phyloP scores from a whole-genome alignment of 1,139 yeast species.

The Yamadazyma buinensis region DNA sequence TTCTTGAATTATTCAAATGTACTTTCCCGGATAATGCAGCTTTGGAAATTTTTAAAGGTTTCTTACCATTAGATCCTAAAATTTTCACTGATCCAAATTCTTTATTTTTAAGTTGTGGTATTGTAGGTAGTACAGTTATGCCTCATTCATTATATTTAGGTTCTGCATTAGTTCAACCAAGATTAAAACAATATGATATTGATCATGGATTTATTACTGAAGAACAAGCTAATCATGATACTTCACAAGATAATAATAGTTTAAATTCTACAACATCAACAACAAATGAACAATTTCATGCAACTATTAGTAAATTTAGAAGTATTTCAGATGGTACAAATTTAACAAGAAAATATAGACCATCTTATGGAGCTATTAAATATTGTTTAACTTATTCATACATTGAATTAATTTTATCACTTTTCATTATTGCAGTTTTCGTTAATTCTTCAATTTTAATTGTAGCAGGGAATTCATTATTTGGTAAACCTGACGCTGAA shows the following conservation, averaged over 20 bases:
- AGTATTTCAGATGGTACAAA: slow-evolving; percentile 36
- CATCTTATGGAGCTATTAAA: slow-evolving; percentile 62
- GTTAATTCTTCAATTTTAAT: slow-evolving; percentile 72
- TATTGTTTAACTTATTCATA: slow-evolving; percentile 65
- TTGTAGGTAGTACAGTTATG: slow-evolving; percentile 81
- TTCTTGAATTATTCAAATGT: slow-evolving; percentile 55
- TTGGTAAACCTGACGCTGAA: slow-evolving; percentile 55
- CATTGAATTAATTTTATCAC: slow-evolving; percentile 59
- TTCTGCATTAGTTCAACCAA: slow-evolving; percentile 71
- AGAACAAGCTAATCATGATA: slow-evolving; percentile 7
- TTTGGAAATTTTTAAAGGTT: slow-evolving; percentile 49
- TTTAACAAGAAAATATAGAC: slow-evolving; percentile 45
- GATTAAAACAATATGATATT: slow-evolving; percentile 62
- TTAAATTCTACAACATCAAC: slow-evolving; percentile 3
- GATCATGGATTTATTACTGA: slow-evolving; percentile 35
- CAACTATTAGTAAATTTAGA: slow-evolving; percentile 25
- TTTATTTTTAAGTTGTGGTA: slow-evolving; percentile 64
- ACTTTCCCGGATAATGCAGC: slow-evolving; percentile 35
- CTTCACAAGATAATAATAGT: background rate
- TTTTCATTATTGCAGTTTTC: slow-evolving; percentile 69
- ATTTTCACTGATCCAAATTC: slow-evolving; percentile 58
- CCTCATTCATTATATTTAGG: slow-evolving; percentile 77
- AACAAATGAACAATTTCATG: slow-evolving; percentile 17
- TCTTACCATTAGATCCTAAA: slow-evolving; percentile 47
- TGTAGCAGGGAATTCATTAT: slow-evolving; percentile 69